Base-by-base conservation (phyloP, 2,329 filamentous ascomycete genomes). In the Rhytidhysteron rufulum region DNA sequence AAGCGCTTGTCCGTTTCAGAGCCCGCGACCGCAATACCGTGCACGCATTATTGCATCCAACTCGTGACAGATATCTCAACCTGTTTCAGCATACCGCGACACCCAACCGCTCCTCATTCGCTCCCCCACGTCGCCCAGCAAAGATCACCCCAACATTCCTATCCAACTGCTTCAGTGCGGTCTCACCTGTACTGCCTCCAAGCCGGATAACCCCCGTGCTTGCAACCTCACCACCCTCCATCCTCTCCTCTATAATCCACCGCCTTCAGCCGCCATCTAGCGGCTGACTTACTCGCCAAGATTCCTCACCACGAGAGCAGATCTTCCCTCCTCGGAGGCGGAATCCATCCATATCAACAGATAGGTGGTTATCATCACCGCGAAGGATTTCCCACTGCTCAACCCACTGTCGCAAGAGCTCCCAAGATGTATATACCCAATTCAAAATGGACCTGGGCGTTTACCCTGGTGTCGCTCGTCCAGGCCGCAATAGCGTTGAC, bases 391-490 rank as follows among this genome's bases (percentile, higher is more conserved):
- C 60, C 62, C 49, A 54, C 61, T 75, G 67, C 47, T 65, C 49
- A 69, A 62, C 29, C 64, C 54, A 31, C 60, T 64, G 17, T 55
- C 56, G 40, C 54, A 55, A 36, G 43, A 50, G 39, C 49, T 49
- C 35, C 25, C 57, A 66, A 59, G 54, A 80, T 90, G 72, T 91
- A 89, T 62, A 80, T 86, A 54, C 84, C 94, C 54, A 86, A 82
- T 61, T 86, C 86, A 42, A 80, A 77, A 58, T 98, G 93, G 91
- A 89, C 90, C 13, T 91, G 88, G 75, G 73, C 81, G 46, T 97
- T 97, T 63, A 80, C 94, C 68, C 65, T 81, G 48, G 77, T 86
- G 25, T 82, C 87, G 25, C 66, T 84, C 33, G 48, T 86, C 42
- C 93, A 98, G 73, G 86, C 88, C 47, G 68, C 85, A 45, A 77